phyloP scores from a whole-genome alignment of 805 yeast genomes.

The Candida nanaspora region DNA sequence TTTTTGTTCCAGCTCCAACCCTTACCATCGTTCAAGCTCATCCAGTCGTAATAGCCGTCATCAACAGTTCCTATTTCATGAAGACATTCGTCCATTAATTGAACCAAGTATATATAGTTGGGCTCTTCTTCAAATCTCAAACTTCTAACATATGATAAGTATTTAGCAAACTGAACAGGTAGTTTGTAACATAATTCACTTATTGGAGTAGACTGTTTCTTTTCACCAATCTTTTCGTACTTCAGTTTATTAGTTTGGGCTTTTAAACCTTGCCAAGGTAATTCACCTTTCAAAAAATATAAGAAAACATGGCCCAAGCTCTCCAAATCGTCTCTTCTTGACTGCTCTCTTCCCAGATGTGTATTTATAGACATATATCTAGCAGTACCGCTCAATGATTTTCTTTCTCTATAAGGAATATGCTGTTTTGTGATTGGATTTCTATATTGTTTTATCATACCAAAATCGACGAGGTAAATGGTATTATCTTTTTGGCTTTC shows the following conservation, averaged over 20 bases:
- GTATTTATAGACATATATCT: slow-evolving; percentile 85
- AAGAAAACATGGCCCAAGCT: slow-evolving; percentile 77
- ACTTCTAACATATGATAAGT: slow-evolving; percentile 59
- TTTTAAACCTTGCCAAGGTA: slow-evolving; percentile 89
- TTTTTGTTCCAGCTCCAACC: slow-evolving; percentile 77
- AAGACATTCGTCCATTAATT: slow-evolving; percentile 53
- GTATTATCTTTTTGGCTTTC: slow-evolving; percentile 46
- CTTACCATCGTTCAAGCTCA: slow-evolving; percentile 68
- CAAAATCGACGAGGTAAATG: slow-evolving; percentile 73
- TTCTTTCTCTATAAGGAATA: slow-evolving; percentile 75
- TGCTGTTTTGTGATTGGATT: slow-evolving; percentile 76
- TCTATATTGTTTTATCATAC: slow-evolving; percentile 82
- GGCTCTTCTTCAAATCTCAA: slow-evolving; percentile 77
- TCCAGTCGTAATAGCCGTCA: slow-evolving; percentile 76
- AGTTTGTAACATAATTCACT: slow-evolving; percentile 54
- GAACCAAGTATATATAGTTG: slow-evolving; percentile 60
- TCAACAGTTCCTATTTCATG: slow-evolving; percentile 50
- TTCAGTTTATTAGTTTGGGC: slow-evolving; percentile 81
- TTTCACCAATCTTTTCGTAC: slow-evolving; percentile 79
- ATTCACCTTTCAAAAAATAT: slow-evolving; percentile 68
- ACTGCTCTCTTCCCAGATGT: slow-evolving; percentile 80
- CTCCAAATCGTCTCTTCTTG: slow-evolving; percentile 77
- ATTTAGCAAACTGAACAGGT: slow-evolving; percentile 70
- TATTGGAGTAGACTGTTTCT: slow-evolving; percentile 64
- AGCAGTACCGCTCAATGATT: slow-evolving; percentile 78